phyloP scores from a whole-genome alignment of 2,329 filamentous ascomycete species.

The Xylaria multiplex region DNA sequence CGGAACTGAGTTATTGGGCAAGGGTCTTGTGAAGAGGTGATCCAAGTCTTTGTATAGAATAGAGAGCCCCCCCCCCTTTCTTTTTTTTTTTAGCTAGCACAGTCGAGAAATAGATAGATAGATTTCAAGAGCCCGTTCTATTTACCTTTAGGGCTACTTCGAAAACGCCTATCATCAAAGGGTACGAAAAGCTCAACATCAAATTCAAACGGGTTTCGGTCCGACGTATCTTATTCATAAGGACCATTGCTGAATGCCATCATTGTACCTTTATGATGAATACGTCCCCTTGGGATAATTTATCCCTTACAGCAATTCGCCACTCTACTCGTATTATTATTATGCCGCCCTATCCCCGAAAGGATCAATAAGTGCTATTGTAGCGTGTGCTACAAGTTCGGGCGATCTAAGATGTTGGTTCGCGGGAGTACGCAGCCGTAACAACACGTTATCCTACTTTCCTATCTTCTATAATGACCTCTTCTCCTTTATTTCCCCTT shows the following conservation, averaged over 20 bases:
- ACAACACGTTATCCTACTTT: slow-evolving; percentile 11
- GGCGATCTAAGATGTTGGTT: slow-evolving; percentile 39
- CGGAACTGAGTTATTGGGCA: slow-evolving; percentile 62
- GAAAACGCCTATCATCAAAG: background rate
- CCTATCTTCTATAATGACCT: background rate
- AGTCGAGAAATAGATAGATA: background rate
- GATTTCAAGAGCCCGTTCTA: too few species aligned
- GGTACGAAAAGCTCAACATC: background rate
- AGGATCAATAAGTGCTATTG: slow-evolving; percentile 41
- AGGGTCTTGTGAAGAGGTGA: slow-evolving; percentile 56
- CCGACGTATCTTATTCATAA: background rate
- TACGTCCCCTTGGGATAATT: background rate
- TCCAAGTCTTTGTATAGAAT: background rate
- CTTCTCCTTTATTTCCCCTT: background rate
- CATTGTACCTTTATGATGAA: slow-evolving; percentile 3
- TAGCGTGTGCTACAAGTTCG: slow-evolving; percentile 40
- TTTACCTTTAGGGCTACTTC: too few species aligned
- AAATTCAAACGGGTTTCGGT: background rate
- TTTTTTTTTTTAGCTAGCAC: background rate
- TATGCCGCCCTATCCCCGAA: slow-evolving; percentile 29
- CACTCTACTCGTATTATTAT: slow-evolving; percentile 40
- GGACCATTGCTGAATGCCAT: background rate
- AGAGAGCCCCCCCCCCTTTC: background rate
- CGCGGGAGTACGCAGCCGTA: slow-evolving; percentile 17
- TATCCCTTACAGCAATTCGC: slow-evolving; percentile 30